phyloP scores from a whole-genome alignment of 495 filamentous ascomycete species.

The Aspergillus saccharolyticus region DNA sequence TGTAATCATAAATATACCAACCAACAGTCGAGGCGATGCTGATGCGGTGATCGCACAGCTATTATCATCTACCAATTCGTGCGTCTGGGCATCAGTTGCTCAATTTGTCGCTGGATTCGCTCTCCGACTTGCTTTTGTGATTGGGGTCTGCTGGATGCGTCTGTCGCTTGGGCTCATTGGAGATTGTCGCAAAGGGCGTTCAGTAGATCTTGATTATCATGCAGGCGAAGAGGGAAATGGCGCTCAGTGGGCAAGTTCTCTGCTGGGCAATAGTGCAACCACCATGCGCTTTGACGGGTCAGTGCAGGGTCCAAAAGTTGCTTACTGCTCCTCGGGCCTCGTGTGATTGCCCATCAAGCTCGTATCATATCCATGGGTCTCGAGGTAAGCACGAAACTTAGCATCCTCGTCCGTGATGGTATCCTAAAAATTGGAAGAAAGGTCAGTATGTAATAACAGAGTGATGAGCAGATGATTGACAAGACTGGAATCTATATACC shows the following conservation, averaged over 20 bases:
- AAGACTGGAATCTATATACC: conserved; percentile 23
- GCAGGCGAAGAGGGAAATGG: background rate
- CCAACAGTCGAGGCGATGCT: background rate
- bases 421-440: conserved; percentile 36
- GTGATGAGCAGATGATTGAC: background rate
- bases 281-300: background rate
- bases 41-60: background rate
- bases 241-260: background rate
- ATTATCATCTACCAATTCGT: background rate
- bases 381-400: conserved; percentile 65
- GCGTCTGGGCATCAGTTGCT: background rate
- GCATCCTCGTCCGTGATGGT: conserved; percentile 66
- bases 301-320: background rate
- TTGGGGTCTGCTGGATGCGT: background rate
- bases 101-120: background rate
- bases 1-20: background rate
- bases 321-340: background rate
- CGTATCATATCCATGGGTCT: conserved; percentile 64
- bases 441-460: background rate
- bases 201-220: background rate
- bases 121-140: background rate
- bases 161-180: background rate
- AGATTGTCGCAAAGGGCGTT: background rate
- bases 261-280: background rate
- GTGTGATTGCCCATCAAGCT: conserved; percentile 52